Evolutionary conservation across 345 rosid species (phyloP), one percentile per base, ranked within the genome.

Genomic region (Anastatica hierochuntica): DNA sequence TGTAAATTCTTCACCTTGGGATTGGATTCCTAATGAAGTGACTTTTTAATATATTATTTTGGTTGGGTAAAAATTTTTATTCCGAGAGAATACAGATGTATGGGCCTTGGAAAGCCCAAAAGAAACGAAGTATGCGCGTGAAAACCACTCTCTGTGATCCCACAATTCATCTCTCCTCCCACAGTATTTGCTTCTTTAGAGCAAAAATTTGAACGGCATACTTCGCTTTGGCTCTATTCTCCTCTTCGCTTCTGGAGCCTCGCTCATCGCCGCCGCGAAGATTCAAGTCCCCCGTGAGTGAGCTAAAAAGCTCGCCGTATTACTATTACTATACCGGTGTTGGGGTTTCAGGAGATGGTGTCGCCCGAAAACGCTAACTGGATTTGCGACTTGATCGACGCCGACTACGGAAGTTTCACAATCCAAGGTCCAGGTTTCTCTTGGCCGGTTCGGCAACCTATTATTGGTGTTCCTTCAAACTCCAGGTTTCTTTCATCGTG

Each of bases 321-420:
- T 46, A 7, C 3, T 2, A 12, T 3, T 4, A 4, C 23, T 7
- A 3, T 0, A 4, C 46, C 61, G 37, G 14, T 58, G 34, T 46
- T 6, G 67, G 52, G 34, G 40, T 27, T 30, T 48, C 27, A 41
- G 69, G 66, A 60, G 76, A 90, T 84, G 90, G 94, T 74, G 33
- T 76, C 90, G 2, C 88, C 88, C 36, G 96, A 81, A 53, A 77
- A 64, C 72, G 46, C 77, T 47, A 79, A 76, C 67, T 84, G 90
- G 84, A 67, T 77, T 23, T 78, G 64, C 8, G 94, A 82, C 42
- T 23, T 82, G 71, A 84, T 87, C 57, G 96, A 90, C 51, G 98
- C 84, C 19, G 72, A 77, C 54, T 58, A 87, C 11, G 82, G 84
- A 45, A 67, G 72, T 29, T 84, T 78, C 70, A 66, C 82, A 1